A percentile compares a stretch with the other conserved stretches of the same genome.
These are phyloP conservation scores for Malassezia arunalokei DNA, from an alignment of 1,284 basidiomycete species.

Conservation along the genomic window DNA sequence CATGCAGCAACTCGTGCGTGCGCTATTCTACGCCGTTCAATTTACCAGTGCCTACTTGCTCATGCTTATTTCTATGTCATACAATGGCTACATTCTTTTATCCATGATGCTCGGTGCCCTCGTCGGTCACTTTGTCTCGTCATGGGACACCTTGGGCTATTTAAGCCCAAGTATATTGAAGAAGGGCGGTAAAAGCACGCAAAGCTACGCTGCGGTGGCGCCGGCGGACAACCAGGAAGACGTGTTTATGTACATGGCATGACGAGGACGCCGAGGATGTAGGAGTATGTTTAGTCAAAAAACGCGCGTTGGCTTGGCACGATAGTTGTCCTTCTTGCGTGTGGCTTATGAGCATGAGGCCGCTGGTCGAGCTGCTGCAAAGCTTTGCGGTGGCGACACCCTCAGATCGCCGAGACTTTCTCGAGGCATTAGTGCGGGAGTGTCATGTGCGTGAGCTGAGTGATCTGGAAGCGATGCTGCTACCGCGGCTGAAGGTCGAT, in stretches of 20 bases:
- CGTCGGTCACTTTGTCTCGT: conserved; percentile 35
- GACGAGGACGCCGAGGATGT: neutral
- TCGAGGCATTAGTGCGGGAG: conserved; percentile 30
- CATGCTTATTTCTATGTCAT: conserved; percentile 41
- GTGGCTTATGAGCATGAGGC: neutral
- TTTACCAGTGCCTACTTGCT: conserved; percentile 37
- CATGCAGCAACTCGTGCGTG: conserved; percentile 30
- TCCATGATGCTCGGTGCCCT: conserved; percentile 34
- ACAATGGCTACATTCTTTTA: conserved; percentile 39
- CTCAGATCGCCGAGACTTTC: conserved; percentile 13
- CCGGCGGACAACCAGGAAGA: neutral
- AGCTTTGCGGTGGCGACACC: neutral
- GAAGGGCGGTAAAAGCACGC: neutral
- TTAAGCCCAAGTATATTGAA: neutral
- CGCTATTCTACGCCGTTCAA: conserved; percentile 28
- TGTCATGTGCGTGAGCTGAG: conserved; percentile 61
- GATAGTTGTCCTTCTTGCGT: neutral
- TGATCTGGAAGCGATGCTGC: conserved; percentile 61
- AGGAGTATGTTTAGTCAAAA: neutral
- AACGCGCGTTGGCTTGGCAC: neutral
- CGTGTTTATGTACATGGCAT: neutral
- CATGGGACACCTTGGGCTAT: conserved; percentile 27
- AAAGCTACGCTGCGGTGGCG: no score
- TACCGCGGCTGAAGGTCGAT: conserved; percentile 72
- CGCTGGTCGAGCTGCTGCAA: neutral